A percentile compares a stretch with the other conserved stretches of the same genome.
Evolutionary conservation across 495 filamentous ascomycete species (phyloP).

Genomic region (Trichoderma gamsii): DNA sequence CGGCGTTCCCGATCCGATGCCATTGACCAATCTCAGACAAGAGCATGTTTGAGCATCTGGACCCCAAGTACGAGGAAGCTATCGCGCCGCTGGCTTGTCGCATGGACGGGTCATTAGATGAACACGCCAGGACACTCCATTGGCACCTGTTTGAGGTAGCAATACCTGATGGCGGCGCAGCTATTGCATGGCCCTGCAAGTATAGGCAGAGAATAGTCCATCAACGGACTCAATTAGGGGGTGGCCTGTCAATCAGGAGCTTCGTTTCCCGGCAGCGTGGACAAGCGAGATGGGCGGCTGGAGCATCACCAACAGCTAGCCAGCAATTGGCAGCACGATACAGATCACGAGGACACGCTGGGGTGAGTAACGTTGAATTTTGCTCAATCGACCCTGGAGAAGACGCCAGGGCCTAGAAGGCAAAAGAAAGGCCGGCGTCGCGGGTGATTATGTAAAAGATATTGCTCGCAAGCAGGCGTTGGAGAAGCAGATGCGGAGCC

Average conservation of each 20-base stretch:
- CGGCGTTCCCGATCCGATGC: conserved; percentile 2
- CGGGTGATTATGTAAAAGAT: not conserved
- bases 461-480: not conserved
- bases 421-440: not conserved
- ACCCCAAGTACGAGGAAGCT: not conserved
- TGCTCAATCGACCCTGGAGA: not conserved
- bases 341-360: conserved; percentile 6
- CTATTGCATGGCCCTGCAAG: not conserved
- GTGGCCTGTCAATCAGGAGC: conserved; percentile 14
- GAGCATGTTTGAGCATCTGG: not conserved
- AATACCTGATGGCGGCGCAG: not conserved
- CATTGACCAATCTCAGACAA: conserved; percentile 2
- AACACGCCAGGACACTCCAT: not conserved
- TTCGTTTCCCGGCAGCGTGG: conserved; percentile 7
- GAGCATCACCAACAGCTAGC: not conserved
- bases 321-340: not conserved
- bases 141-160: not conserved
- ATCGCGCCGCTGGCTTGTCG: not conserved
- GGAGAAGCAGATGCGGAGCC: not conserved
- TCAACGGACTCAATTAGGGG: not conserved
- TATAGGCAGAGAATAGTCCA: not conserved
- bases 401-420: conserved; percentile 2
- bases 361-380: conserved; percentile 1
- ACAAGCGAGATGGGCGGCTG: conserved; percentile 6
- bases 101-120: conserved; percentile 3